Evolutionary conservation across 2,329 filamentous ascomycete genomes (phyloP), one percentile per base, ranked within the genome.

Genomic region (Geosmithia morbida): DNA sequence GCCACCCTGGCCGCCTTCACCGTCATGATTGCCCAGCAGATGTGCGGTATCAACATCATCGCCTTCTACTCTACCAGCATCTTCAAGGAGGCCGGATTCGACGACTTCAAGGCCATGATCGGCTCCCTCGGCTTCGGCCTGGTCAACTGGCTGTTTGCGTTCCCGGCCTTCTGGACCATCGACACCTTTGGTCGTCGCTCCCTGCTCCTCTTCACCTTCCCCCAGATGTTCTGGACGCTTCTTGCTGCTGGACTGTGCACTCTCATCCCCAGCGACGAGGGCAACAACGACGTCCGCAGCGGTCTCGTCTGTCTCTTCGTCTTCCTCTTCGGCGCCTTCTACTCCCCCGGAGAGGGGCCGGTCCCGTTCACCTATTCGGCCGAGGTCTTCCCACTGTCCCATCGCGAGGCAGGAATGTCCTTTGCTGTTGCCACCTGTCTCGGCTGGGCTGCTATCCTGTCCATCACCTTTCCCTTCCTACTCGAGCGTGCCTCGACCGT

Each of bases 1-100:
- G 87, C 87, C 13, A 88, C 79, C 16, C 70, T 84, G 44, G 87
- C 86, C 11, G 84, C 85, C 1, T 84, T 81, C 55, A 80, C 79
- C 2, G 85, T 92, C 57, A 94, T 94, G 86, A 77, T 84, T 59
- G 79, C 79, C 2, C 81, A 85, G 61, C 80, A 84, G 62, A 79
- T 84, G 72, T 83, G 79, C 54, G 73, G 60, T 20, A 64, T 83
- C 62, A 85, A 85, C 59, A 83, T 85, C 52, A 82, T 86, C 50
- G 79, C 81, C 1, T 87, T 87, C 61, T 87, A 87, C 63, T 81
- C 76, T 1, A 81, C 77, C 1, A 81, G 78, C 8, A 68, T 79
- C 44, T 79, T 79, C 59, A 56, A 62, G 41, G 61, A 81, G 2
- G 74, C 80, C 6, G 78, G 78, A 16, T 74, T 78, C 46, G 59